These are phyloP conservation scores for Rhodamnia rubescens DNA, from an alignment of 345 rosid genomes.

Conservation along the genomic window DNA sequence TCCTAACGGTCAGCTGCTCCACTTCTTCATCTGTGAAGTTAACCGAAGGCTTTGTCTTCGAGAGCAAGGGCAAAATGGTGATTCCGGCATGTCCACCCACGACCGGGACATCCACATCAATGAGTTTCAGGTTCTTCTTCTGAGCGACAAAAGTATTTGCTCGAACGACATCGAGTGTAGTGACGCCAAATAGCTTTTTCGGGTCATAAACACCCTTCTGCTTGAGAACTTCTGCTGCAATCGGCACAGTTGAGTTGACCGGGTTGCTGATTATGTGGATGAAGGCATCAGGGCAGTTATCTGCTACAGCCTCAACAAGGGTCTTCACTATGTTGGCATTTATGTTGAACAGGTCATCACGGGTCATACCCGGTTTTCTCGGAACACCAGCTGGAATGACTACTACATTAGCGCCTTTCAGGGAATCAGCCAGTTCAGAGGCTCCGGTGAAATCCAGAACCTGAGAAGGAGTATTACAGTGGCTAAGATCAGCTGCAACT, in stretches of 20 bases:
- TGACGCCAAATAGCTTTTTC: slow-evolving; percentile 86
- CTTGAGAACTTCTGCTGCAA: slow-evolving; percentile 85
- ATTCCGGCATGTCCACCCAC: slow-evolving; percentile 95
- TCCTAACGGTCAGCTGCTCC: slow-evolving; percentile 63
- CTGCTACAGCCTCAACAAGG: slow-evolving; percentile 82
- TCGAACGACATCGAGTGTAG: slow-evolving; percentile 84
- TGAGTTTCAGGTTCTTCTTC: slow-evolving; percentile 76
- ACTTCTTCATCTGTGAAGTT: slow-evolving; percentile 71
- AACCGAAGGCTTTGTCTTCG: slow-evolving; percentile 67
- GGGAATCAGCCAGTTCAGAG: slow-evolving; percentile 51
- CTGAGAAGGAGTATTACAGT: slow-evolving; percentile 87
- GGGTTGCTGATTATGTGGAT: slow-evolving; percentile 92
- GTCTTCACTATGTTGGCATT: slow-evolving; percentile 75
- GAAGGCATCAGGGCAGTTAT: slow-evolving; percentile 82
- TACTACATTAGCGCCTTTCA: slow-evolving; percentile 75
- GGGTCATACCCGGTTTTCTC: slow-evolving; percentile 95
- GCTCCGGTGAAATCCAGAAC: slow-evolving; percentile 84
- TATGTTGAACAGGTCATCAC: slow-evolving; percentile 93
- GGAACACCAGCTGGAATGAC: slow-evolving; percentile 97
- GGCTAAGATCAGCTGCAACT: slow-evolving; percentile 91
- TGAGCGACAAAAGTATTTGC: slow-evolving; percentile 92
- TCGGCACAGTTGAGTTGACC: slow-evolving; percentile 90
- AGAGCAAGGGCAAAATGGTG: slow-evolving; percentile 81
- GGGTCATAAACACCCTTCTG: slow-evolving; percentile 85
- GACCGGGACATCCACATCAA: slow-evolving; percentile 89